A percentile compares a stretch with the other conserved stretches of the same genome.
Evolutionary conservation across 352 stramenopile genomes (phyloP).

Genomic region (Phytophthora gonapodyides): DNA sequence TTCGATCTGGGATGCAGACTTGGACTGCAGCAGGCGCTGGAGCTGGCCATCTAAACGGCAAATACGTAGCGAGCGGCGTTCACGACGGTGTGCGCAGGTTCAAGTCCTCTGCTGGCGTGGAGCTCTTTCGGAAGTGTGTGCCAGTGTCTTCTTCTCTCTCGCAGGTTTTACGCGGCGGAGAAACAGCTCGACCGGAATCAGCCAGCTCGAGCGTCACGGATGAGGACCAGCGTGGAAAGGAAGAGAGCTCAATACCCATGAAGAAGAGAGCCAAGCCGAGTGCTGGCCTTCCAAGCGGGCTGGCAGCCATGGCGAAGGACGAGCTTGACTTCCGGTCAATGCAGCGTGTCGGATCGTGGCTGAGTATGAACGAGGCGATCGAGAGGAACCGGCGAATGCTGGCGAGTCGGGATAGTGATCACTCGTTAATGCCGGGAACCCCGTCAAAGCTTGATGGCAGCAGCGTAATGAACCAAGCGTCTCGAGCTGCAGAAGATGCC

Average conservation of each 20-base stretch:
- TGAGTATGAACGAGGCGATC: slow-evolving; percentile 56
- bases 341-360: slow-evolving; percentile 63
- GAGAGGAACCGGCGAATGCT: slow-evolving; percentile 45
- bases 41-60: slow-evolving; percentile 57
- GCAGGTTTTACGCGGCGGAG: slow-evolving; percentile 36
- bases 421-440: not conserved
- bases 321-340: slow-evolving; percentile 63
- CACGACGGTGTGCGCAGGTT: slow-evolving; percentile 61
- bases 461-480: slow-evolving; percentile 51
- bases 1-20: slow-evolving; percentile 66
- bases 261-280: slow-evolving; percentile 2
- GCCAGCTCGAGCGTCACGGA: not conserved
- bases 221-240: slow-evolving; percentile 2
- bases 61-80: slow-evolving; percentile 62
- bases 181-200: slow-evolving; percentile 12
- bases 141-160: slow-evolving; percentile 50
- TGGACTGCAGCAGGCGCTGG: slow-evolving; percentile 63
- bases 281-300: slow-evolving; percentile 34
- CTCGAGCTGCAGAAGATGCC: slow-evolving; percentile 16
- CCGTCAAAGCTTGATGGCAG: slow-evolving; percentile 30
- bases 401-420: slow-evolving; percentile 18
- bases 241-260: not conserved
- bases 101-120: slow-evolving; percentile 63
- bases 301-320: slow-evolving; percentile 48
- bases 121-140: slow-evolving; percentile 75